phyloP scores from a whole-genome alignment of 1,284 basidiomycete species.

The Lentinula novae-zelandiae region DNA sequence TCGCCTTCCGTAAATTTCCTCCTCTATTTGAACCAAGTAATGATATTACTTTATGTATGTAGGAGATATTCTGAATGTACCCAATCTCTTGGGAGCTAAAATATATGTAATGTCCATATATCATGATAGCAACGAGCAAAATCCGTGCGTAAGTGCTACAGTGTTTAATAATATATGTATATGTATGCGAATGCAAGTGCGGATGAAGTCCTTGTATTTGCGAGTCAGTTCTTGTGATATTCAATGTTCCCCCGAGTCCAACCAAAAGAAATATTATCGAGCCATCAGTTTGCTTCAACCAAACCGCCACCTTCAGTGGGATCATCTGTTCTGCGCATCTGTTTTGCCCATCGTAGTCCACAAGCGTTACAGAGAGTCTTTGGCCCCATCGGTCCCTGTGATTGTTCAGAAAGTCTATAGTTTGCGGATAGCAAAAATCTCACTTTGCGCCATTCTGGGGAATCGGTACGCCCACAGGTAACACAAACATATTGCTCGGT shows the following conservation, averaged over 20 bases:
- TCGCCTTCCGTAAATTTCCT: too few relatives aligned
- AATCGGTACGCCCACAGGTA: slow-evolving; percentile 77
- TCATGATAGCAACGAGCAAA: too few relatives aligned
- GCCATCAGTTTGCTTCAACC: neutral
- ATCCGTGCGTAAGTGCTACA: too few relatives aligned
- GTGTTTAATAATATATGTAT: too few relatives aligned
- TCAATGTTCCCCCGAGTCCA: neutral
- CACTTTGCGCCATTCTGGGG: slow-evolving; percentile 83
- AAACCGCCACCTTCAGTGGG: neutral
- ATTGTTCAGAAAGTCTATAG: neutral
- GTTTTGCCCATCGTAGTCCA: slow-evolving; percentile 81
- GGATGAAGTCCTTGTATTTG: too few relatives aligned
- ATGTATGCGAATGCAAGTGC: too few relatives aligned
- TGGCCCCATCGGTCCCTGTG: slow-evolving; percentile 73
- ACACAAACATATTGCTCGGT: slow-evolving; percentile 72
- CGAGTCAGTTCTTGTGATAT: too few relatives aligned
- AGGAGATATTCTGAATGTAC: too few relatives aligned
- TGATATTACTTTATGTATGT: too few relatives aligned
- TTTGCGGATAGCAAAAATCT: slow-evolving; percentile 13
- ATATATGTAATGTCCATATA: too few relatives aligned
- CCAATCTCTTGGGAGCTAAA: too few relatives aligned
- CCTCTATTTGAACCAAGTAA: too few relatives aligned
- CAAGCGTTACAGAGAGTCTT: slow-evolving; percentile 90
- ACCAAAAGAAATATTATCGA: neutral
- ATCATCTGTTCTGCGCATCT: slow-evolving; percentile 38